Evolutionary conservation across 805 yeast genomes (phyloP).

Genomic region (Yarrowia porcina): DNA sequence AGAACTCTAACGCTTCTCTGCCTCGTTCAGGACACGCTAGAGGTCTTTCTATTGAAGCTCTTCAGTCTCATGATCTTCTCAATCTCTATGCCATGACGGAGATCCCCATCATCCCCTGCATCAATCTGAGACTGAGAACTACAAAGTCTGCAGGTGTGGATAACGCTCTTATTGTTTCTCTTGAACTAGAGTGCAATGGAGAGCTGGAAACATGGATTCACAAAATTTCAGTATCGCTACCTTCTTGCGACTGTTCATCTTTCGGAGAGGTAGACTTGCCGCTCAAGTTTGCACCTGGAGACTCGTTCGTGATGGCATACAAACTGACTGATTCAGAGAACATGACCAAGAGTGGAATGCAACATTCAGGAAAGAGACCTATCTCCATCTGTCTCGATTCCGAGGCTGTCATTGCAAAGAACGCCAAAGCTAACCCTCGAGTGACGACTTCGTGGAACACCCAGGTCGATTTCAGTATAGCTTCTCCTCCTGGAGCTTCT

Average conservation of each 20-base stretch:
- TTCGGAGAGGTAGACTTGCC: constrained; percentile 35
- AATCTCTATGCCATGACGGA: constrained; percentile 24
- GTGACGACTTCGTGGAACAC: constrained; percentile 24
- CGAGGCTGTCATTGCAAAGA: background rate
- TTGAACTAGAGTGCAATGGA: constrained; percentile 49
- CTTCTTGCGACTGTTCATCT: constrained; percentile 32
- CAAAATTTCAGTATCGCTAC: constrained; percentile 31
- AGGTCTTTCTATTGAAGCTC: constrained; percentile 6
- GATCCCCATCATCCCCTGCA: constrained; percentile 40
- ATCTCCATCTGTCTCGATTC: constrained; percentile 8
- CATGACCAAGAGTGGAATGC: constrained; percentile 11
- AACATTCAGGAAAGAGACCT: constrained; percentile 3
- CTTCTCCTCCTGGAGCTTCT: constrained; percentile 10
- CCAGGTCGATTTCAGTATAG: constrained; percentile 17
- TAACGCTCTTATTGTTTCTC: constrained; percentile 46
- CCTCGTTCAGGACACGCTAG: constrained; percentile 17
- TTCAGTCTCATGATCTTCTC: background rate
- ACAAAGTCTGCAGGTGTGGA: constrained; percentile 50
- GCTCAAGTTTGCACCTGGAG: constrained; percentile 33
- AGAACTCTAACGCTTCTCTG: background rate
- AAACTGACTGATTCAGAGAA: constrained; percentile 27
- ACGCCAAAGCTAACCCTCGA: constrained; percentile 1
- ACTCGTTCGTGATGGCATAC: constrained; percentile 35
- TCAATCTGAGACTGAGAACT: constrained; percentile 48
- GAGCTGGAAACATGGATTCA: constrained; percentile 35